phyloP scores from a whole-genome alignment of 1,284 basidiomycete genomes.

The Afroboletus lepidellus region DNA sequence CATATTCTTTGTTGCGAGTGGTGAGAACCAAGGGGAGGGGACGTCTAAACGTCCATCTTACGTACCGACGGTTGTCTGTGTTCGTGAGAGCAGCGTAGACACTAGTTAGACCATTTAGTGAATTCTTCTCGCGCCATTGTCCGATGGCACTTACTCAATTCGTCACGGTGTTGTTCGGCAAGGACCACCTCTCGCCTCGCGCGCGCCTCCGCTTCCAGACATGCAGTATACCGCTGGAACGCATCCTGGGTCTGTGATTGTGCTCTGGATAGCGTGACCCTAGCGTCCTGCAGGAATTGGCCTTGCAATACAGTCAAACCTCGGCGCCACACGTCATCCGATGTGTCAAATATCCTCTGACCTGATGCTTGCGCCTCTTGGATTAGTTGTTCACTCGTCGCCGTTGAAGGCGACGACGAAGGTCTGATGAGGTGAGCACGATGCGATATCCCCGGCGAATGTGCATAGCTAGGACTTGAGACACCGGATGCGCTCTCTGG shows the following conservation, averaged over 20 bases:
- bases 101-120: constrained; percentile 37
- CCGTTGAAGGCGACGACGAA: constrained; percentile 32
- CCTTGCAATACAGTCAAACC: constrained; percentile 30
- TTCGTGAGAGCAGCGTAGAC: constrained; percentile 51
- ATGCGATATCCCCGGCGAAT: constrained; percentile 32
- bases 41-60: constrained; percentile 18
- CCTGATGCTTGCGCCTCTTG: constrained; percentile 37
- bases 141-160: constrained; percentile 51
- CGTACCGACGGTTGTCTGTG: constrained; percentile 40
- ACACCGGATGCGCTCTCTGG: constrained; percentile 31
- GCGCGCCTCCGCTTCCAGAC: constrained; percentile 63
- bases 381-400: constrained; percentile 33
- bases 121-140: constrained; percentile 13
- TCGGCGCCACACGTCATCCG: constrained; percentile 3
- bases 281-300: constrained; percentile 40
- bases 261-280: constrained; percentile 46
- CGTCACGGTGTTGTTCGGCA: constrained; percentile 68
- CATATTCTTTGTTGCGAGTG: constrained; percentile 30
- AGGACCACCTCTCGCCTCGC: constrained; percentile 60
- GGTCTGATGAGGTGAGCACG: constrained; percentile 33
- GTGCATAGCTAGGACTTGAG: constrained; percentile 34
- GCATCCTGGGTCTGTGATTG: constrained; percentile 72
- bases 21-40: constrained; percentile 22
- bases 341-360: constrained; percentile 15
- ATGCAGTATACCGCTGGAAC: constrained; percentile 65